Conservation (phyloP, 2,329 filamentous ascomycete genomes). For the Talaromyces marneffei region DNA sequence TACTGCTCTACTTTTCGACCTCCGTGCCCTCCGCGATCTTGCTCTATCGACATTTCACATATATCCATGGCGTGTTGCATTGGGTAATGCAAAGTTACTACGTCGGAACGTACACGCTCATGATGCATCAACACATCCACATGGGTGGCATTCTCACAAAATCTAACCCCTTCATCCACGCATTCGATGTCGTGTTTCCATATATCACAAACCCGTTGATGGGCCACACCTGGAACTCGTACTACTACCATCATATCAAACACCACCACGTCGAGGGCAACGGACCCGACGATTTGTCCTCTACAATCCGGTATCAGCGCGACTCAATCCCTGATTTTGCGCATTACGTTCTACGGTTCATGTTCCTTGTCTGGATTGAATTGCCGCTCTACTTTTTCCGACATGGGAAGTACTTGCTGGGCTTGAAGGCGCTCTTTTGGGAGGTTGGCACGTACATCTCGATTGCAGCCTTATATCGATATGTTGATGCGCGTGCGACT, state of each 20-base stretch:
- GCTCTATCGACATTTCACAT: constrained; percentile 62
- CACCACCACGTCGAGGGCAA: constrained; percentile 80
- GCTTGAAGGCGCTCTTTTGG: constrained; percentile 53
- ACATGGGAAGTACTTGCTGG: constrained; percentile 54
- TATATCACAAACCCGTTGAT: constrained; percentile 70
- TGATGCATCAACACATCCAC: constrained; percentile 84
- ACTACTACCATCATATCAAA: constrained; percentile 82
- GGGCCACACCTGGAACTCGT: constrained; percentile 80
- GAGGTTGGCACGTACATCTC: constrained; percentile 45
- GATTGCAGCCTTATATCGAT: constrained; percentile 42
- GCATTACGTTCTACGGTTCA: constrained; percentile 68
- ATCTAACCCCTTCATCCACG: constrained; percentile 47
- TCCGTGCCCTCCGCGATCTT: constrained; percentile 63
- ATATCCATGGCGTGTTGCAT: constrained; percentile 62
- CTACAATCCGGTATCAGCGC: constrained; percentile 69
- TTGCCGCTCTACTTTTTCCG: constrained; percentile 66
- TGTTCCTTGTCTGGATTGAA: constrained; percentile 68
- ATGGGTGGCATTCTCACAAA: constrained; percentile 62
- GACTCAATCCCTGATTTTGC: constrained; percentile 62
- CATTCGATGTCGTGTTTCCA: constrained; percentile 61
- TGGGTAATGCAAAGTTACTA: constrained; percentile 61
- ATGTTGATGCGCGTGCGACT: constrained; percentile 50
- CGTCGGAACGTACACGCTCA: constrained; percentile 67
- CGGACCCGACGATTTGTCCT: constrained; percentile 68
- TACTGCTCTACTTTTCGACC: constrained; percentile 65